Evolutionary conservation across 208 protist genomes (phyloP), one percentile per base, ranked within the genome.

Genomic region (Trypanosoma rangeli): DNA sequence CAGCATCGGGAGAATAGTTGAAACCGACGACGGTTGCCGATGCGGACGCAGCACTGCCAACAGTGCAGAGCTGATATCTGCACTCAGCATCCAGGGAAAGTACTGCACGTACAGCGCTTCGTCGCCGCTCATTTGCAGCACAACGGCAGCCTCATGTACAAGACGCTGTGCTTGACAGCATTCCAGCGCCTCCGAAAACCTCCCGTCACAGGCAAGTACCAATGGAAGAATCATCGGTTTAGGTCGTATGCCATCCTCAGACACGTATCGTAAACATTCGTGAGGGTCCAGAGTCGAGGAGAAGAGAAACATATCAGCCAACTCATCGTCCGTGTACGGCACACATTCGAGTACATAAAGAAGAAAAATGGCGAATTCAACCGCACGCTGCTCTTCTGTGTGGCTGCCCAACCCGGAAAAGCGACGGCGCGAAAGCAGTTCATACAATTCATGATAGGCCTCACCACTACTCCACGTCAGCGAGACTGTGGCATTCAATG

Each of bases 281-380:
- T 20, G 28, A 16, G 68, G 60, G 2, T 42, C 20, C 10, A 76
- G n/a, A 8, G 62, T 55, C 26, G 42, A 70, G 10, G 49, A 54
- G 8, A 24, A 33, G 15, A 64, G 52, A 58, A 80, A 68, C 4
- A 76, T 16, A 28, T 64, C 48, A 18, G 49, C 53, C 28, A 73
- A 35, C 42, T 50, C 57, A 16, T 57, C 31, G 28, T 65, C 57
- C 8, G 55, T 66, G 16, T 62, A 65, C 35, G 48, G 50, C 16
- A 73, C 68, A 52, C 50, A 67, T 4, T 73, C 68, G 9, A 67
- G 31, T 54, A 65, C 68, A 33, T 72, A 64, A 37, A 82, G 44
- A 48, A 77, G 67, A 70, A 77, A 82, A 54, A 82, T 57, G n/a
- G 76, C 76, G 44, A 69, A 74, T 58, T 82, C 76, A 49, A 76